Base-by-base conservation (phyloP, 129 eudicot species). In the carrot (Daucus carota) region DNA sequence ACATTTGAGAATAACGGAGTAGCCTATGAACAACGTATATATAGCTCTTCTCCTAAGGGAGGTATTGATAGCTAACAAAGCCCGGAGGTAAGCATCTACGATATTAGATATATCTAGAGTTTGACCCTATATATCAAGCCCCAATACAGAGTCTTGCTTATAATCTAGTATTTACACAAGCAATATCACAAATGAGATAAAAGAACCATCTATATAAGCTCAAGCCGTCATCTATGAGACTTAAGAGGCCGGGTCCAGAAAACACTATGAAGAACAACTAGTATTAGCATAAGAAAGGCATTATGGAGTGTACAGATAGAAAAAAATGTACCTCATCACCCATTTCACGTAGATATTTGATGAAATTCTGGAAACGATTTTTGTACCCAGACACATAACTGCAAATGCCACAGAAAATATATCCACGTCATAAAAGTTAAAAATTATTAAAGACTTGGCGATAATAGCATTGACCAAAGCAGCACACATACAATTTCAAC, bases 331-430 rank as follows among this genome's bases (percentile, higher is more conserved):
- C 98, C 98, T 93, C 98, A 66, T 93, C 98, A 31, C 98, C 98
- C 98, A 93, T 93, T 86, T 93, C 98, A 0, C 98, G 90, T 11
- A 93, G 88, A 82, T 93, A 89, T 81, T 74, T 93, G 74, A 93
- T 93, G 78, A 93, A 93, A 84, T 93, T 93, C 82, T 93, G 98
- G 86, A 93, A 93, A 77, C 98, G 82, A 75, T 93, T 93, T 75
- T 93, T 93, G 75, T 93, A 93, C 81, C 98, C 98, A 36, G 98
- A 93, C 43, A 93, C 95, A 50, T 93, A 93, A 24, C 98, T 93
- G 90, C 87, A 88, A 70, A 79, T 80, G 31, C 57, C 73, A 80
- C 38, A n/a, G 12, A 31, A 38, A 67, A 54, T 54, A 84, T 17
- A 65, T 29, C 54, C 76, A 67, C 29, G 62, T 34, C 36, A 40